Evolutionary conservation across 2,329 filamentous ascomycete genomes (phyloP).

Genomic region (Verticillium longisporum): DNA sequence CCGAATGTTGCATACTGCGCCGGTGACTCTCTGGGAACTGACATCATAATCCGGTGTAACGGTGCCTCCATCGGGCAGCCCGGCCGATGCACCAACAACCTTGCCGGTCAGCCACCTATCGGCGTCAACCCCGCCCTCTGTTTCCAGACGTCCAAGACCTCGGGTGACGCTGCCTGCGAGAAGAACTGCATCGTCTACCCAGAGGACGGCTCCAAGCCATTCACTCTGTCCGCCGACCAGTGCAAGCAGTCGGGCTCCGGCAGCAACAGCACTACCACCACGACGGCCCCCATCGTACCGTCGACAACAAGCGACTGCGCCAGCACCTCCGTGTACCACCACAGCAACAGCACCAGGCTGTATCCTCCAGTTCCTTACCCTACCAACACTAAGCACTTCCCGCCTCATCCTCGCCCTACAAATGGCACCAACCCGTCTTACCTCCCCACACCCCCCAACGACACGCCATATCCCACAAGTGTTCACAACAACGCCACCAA

Average conservation of each 20-base stretch:
- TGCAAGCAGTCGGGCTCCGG: constrained; percentile 22
- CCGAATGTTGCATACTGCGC: constrained; percentile 36
- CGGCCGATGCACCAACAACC: constrained; percentile 36
- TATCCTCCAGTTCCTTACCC: background rate
- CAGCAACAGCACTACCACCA: constrained; percentile 9
- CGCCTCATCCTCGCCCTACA: constrained; percentile 4
- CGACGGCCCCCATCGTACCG: constrained; percentile 1
- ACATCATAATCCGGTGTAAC: constrained; percentile 42
- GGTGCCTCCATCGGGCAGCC: constrained; percentile 27
- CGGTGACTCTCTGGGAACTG: constrained; percentile 27
- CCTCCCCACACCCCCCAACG: background rate
- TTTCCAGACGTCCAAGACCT: constrained; percentile 28
- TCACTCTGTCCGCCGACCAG: constrained; percentile 26
- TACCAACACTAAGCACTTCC: constrained; percentile 9
- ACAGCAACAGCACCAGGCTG: background rate
- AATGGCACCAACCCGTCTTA: background rate
- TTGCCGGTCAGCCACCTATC: constrained; percentile 32
- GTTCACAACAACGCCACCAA: background rate
- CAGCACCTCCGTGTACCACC: background rate
- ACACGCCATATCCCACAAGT: background rate
- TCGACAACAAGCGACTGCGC: background rate
- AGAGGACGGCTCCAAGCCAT: constrained; percentile 16
- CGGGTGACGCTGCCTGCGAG: constrained; percentile 39
- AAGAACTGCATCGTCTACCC: constrained; percentile 44
- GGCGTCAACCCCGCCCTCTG: constrained; percentile 29